Percentiles rank a stretch among this genome's conserved stretches.
Conservation (phyloP, 352 stramenopile species). For the Phytophthora boehmeriae region DNA sequence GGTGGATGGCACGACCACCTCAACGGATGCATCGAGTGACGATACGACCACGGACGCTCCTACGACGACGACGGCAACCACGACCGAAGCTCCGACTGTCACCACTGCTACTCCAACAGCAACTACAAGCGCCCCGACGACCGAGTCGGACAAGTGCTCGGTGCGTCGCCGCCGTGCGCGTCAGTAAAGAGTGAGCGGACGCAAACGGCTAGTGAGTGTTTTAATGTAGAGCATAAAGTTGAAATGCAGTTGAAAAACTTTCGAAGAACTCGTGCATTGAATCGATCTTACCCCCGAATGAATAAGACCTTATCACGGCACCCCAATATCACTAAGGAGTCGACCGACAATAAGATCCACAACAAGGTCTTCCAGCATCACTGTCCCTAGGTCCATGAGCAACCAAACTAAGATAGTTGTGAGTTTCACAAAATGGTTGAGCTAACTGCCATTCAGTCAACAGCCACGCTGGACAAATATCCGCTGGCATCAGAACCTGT, state of each 20-base stretch:
- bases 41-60: slow-evolving; percentile 9
- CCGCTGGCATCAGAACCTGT: too few species aligned
- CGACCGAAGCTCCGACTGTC: slow-evolving; percentile 11
- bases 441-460: too few species aligned
- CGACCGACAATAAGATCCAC: too few species aligned
- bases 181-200: slow-evolving; percentile 4
- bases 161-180: slow-evolving; percentile 19
- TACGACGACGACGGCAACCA: slow-evolving; percentile 6
- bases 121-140: slow-evolving; percentile 1
- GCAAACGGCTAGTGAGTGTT: slow-evolving; percentile 1
- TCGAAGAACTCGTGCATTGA: neutral
- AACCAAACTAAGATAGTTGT: too few species aligned
- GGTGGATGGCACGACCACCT: slow-evolving; percentile 1
- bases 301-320: too few species aligned
- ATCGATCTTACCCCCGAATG: too few species aligned
- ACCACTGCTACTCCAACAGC: slow-evolving; percentile 4
- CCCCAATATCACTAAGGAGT: too few species aligned
- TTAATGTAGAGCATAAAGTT: neutral
- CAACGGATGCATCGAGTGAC: slow-evolving; percentile 10
- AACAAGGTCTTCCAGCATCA: too few species aligned
- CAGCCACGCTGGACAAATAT: too few species aligned
- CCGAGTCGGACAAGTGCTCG: slow-evolving; percentile 21
- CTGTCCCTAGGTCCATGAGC: too few species aligned
- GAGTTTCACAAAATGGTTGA: too few species aligned
- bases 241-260: neutral